These are phyloP conservation scores for Talaromyces sp. DNA, from an alignment of 2,329 filamentous ascomycete species.

Conservation along the genomic window DNA sequence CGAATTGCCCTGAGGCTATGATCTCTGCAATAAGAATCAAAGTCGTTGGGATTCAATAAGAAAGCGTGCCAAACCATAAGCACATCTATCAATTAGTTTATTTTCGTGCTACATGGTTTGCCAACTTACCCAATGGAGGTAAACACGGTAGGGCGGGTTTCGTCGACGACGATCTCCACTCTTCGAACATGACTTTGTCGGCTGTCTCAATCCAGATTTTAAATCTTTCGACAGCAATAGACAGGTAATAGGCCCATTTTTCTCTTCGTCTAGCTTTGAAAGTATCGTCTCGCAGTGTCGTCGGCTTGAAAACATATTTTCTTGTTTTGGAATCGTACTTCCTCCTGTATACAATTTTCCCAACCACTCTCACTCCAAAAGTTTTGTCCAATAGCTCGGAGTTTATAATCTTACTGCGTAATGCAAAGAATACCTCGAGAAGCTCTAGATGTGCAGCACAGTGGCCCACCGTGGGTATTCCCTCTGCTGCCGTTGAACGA, in stretches of 20 bases:
- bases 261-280: conserved; percentile 6
- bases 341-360: conserved; percentile 1
- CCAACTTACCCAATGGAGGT: conserved; percentile 5
- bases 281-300: conserved; percentile 9
- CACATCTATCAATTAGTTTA: conserved; percentile 19
- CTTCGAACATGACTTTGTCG: not conserved
- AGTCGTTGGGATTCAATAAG: conserved; percentile 27
- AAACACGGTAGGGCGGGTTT: not conserved
- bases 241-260: conserved; percentile 14
- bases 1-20: not conserved
- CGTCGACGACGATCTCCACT: not conserved
- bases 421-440: conserved; percentile 9
- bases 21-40: conserved; percentile 10
- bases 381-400: conserved; percentile 8
- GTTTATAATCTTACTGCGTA: conserved; percentile 11
- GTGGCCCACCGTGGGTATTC: conserved; percentile 3
- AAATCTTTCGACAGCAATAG: conserved; percentile 13
- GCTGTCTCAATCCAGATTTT: conserved; percentile 7
- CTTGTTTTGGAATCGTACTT: not conserved
- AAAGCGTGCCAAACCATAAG: conserved; percentile 35
- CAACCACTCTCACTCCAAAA: conserved; percentile 7
- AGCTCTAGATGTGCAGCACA: conserved; percentile 16
- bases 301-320: not conserved
- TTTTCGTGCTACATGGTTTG: not conserved
- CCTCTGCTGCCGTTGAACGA: not conserved